Conservation (phyloP, 495 filamentous ascomycete species). For the Penicillium arizonense region DNA sequence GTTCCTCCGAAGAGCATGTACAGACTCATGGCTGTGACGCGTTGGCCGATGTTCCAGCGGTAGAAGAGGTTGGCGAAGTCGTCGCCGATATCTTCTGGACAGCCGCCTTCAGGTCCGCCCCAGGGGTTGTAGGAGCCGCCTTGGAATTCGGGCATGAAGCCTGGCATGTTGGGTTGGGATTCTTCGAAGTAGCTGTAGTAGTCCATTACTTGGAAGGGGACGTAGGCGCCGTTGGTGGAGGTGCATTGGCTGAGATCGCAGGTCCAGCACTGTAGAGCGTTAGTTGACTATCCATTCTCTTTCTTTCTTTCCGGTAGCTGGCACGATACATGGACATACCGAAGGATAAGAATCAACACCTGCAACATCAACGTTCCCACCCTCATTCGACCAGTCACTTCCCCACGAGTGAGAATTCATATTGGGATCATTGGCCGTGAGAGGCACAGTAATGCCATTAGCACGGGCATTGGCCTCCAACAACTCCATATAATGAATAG, state of each 20-base stretch:
- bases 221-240: slow-evolving; percentile 52
- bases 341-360: slow-evolving; percentile 60
- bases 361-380: slow-evolving; percentile 57
- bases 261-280: slow-evolving; percentile 51
- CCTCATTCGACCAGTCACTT: slow-evolving; percentile 49
- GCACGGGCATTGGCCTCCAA: slow-evolving; percentile 46
- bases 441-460: slow-evolving; percentile 54
- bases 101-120: slow-evolving; percentile 55
- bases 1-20: slow-evolving; percentile 65
- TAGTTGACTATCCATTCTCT: neutral
- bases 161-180: slow-evolving; percentile 50
- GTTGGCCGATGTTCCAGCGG: slow-evolving; percentile 54
- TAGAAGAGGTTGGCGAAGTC: slow-evolving; percentile 63
- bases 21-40: slow-evolving; percentile 51
- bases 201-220: slow-evolving; percentile 48
- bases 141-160: slow-evolving; percentile 63
- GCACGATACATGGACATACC: slow-evolving; percentile 9
- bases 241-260: slow-evolving; percentile 57
- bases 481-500: slow-evolving; percentile 56
- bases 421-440: slow-evolving; percentile 56
- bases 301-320: neutral
- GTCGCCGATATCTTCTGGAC: slow-evolving; percentile 42
- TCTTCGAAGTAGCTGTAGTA: slow-evolving; percentile 58
- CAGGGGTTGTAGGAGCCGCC: slow-evolving; percentile 64
- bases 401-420: slow-evolving; percentile 53